Evolutionary conservation across 345 rosid genomes (phyloP).

Genomic region (Streptanthus diversifolius): DNA sequence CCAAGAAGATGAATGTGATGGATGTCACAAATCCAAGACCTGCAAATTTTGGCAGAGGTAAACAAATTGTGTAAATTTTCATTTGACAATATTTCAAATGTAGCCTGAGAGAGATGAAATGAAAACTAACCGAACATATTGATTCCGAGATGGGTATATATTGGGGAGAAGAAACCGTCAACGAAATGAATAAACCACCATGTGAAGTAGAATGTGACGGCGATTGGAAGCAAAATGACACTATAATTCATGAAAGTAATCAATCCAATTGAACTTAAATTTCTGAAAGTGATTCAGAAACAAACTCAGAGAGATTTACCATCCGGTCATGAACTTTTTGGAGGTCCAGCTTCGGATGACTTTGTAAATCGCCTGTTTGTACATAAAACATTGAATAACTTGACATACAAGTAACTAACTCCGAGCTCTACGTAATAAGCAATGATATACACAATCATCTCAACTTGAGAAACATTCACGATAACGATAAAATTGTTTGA

Average conservation of each 20-base stretch:
- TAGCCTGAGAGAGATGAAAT: neutral
- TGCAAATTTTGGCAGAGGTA: neutral
- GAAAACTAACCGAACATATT: conserved; percentile 54
- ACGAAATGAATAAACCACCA: conserved; percentile 78
- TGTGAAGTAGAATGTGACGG: conserved; percentile 66
- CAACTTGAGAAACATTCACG: neutral
- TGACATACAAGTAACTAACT: conserved; percentile 18
- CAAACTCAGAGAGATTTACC: conserved; percentile 36
- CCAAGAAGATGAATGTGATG: conserved; percentile 63
- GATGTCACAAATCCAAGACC: conserved; percentile 66
- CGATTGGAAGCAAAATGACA: conserved; percentile 67
- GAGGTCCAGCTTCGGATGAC: conserved; percentile 70
- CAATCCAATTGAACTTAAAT: neutral
- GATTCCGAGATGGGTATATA: conserved; percentile 64
- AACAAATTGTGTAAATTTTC: neutral
- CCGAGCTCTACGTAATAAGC: conserved; percentile 7
- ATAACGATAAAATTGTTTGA: neutral
- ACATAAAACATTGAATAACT: conserved; percentile 2
- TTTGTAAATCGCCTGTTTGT: conserved; percentile 49
- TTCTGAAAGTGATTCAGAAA: no score
- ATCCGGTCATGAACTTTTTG: conserved; percentile 70
- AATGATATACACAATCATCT: neutral
- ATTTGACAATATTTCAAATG: neutral
- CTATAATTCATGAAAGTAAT: conserved; percentile 30
- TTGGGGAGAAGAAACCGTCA: conserved; percentile 73